Evolutionary conservation across 768 basidiomycete species (phyloP), one percentile per base, ranked within the genome.

Genomic region (Leccinum boreale): DNA sequence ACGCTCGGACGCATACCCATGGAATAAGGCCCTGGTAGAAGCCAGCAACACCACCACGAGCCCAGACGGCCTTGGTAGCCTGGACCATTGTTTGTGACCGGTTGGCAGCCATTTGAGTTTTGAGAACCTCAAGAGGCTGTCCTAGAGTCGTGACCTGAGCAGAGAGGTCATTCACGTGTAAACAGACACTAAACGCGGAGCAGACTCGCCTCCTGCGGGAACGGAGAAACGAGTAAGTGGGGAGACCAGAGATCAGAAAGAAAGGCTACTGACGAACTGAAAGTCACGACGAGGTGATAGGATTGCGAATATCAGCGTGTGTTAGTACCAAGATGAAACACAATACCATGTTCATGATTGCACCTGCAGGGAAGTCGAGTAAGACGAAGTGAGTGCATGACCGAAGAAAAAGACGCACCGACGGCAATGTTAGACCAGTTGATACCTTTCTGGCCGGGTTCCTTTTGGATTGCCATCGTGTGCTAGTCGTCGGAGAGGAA

Each of bases 41-140:
- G 24, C 97, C 97, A 48, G 76, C 71, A 56, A 88, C 75, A 61
- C 97, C 94, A 64, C 97, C 97, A 60, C 97, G 88, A 66, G 85
- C 80, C 93, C 94, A 96, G 58, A 98, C 92, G 5, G 87, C 85
- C 62, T 82, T 79, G 64, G 90, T 79, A 17, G 97, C 95, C 70
- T 92, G 85, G 59, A 80, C 65, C 94, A 99, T 97, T 12, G 89
- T 80, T 73, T 99, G 94, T 10, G 83, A 85, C 60, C 97, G 86
- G 78, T 96, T 95, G 59, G 94, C 93, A 58, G 97, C 97, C 97
- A 99, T 98, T 72, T 99, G 97, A 17, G 97, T 99, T 78, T 99
- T 99, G 64, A 98, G 76, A 33, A 98, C 97, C 77, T 99, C 97
- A 58, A 99, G 78, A 21, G 97, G 97, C 79, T 99, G 97, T 36